Base-by-base conservation (phyloP, 2,329 filamentous ascomycete genomes). In the Achaetomium macrosporum region DNA sequence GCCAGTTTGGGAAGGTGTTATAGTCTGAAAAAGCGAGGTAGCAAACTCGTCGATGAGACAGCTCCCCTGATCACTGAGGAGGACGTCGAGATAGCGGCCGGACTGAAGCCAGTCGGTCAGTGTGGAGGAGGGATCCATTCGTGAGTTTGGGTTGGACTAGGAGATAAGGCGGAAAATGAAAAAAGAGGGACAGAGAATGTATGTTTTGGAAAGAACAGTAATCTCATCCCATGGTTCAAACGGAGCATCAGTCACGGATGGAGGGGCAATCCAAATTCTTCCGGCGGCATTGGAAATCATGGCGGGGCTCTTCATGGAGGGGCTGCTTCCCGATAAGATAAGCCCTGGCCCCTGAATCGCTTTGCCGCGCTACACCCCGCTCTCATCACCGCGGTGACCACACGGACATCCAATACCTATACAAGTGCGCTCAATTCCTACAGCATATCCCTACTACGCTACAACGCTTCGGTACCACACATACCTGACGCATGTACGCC, bases 11-110 rank as follows among this genome's bases (percentile, higher is more conserved):
- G n/a, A n/a, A n/a, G n/a, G n/a, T n/a, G n/a, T n/a, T n/a, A n/a
- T n/a, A n/a, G n/a, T n/a, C n/a, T n/a, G n/a, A n/a, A n/a, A n/a
- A n/a, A 57, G 46, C 0, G 54, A 39, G 30, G 12, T 2, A 19
- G 56, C 52, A 51, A 61, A 63, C 8, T 40, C 47, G n/a, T 35
- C 19, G 49, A 65, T 61, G 17, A 63, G 48, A 7, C 20, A 11
- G 15, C 44, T 37, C 20, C 57, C 60, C 17, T 45, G 15, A 5
- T 56, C 48, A 52, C 50, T 59, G 37, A 53, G 49, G 19, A 65
- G 50, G 20, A 61, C 45, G 39, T 62, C 55, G 46, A 62, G 55
- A 43, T 63, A 65, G 13, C 52, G 50, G n/a, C 62, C 62, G 1
- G 43, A 42, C 5, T 25, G 45, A 42, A 62, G 52, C 31, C 47